Evolutionary conservation across 768 basidiomycete genomes (phyloP), one percentile per base, ranked within the genome.

Genomic region (Lactifluus piperatus): DNA sequence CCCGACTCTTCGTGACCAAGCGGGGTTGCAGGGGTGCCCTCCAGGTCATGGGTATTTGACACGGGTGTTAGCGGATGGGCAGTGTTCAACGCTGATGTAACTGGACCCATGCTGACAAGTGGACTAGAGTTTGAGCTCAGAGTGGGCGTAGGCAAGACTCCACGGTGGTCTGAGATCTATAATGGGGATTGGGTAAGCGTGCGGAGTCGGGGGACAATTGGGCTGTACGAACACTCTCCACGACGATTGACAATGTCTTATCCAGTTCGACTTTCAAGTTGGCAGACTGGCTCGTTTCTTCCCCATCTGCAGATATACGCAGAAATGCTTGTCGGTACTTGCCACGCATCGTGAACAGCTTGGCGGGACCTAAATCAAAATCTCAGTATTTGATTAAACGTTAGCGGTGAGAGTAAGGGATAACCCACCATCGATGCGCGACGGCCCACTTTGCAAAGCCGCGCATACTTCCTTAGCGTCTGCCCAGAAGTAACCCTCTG

Each of bases 401-500:
- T 29, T 10, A n/a, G 27, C 20, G 37, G 2, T 7, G 16, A 18
- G 18, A 51, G 26, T n/a, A 9, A 60, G 7, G n/a, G n/a, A n/a
- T n/a, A 3, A 48, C 66, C 48, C 54, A 85, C 87, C 87, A 68
- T 90, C 87, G 53, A 90, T 83, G 60, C 85, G 75, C 11, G 83
- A 79, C 11, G 86, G 81, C 26, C 82, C 76, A 0, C 68, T 64
- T 68, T 90, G 87, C 24, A 89, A 74, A 58, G 76, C 74, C 13
- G 78, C 71, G 47, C 78, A 76, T 73, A 90, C 73, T 36, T 86
- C 81, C 62, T 77, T 75, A 2, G 86, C 85, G 67, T 86, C 81
- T 6, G 81, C 86, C 87, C 87, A 89, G 65, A 77, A 85, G 5
- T 83, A 81, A 63, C 80, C 83, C 37, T 75, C 75, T 5, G 76